These are phyloP conservation scores for Plasmopara halstedii DNA, from an alignment of 352 stramenopile species.

Conservation along the genomic window DNA sequence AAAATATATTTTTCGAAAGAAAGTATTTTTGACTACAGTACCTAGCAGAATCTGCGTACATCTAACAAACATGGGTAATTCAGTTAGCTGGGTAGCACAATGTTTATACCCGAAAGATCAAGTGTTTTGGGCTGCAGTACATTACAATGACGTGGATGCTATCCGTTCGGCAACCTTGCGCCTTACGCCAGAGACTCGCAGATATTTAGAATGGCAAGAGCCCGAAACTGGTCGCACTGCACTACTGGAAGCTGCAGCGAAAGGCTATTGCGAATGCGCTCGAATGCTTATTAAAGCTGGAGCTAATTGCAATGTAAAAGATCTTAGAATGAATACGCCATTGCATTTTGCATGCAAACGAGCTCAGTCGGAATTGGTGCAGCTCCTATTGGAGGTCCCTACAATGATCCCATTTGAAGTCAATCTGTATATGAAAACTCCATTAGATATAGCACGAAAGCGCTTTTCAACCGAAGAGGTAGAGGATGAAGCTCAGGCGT, in stretches of 20 bases:
- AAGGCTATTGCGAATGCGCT: conserved; percentile 41
- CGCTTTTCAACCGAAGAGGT: conserved; percentile 22
- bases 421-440: conserved; percentile 38
- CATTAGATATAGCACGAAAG: conserved; percentile 35
- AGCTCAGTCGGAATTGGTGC: conserved; percentile 30
- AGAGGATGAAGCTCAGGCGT: conserved; percentile 16
- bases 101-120: conserved; percentile 51
- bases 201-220: conserved; percentile 52
- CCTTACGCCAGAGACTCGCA: conserved; percentile 32
- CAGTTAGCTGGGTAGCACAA: conserved; percentile 41
- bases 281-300: conserved; percentile 30
- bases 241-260: conserved; percentile 31
- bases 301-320: conserved; percentile 44
- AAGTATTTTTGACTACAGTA: too few relatives aligned
- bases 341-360: conserved; percentile 50
- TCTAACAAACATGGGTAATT: conserved; percentile 44
- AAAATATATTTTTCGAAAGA: too few relatives aligned
- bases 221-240: conserved; percentile 35
- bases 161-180: conserved; percentile 29
- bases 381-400: conserved; percentile 33
- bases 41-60: too few relatives aligned
- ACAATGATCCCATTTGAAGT: conserved; percentile 34
- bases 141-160: conserved; percentile 26
- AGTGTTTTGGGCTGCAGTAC: conserved; percentile 41
- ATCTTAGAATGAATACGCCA: conserved; percentile 42